Percentiles rank a stretch among this genome's conserved stretches.
These are phyloP conservation scores for Curvularia verruculosa DNA, from an alignment of 2,329 filamentous ascomycete species.

Conservation along the genomic window DNA sequence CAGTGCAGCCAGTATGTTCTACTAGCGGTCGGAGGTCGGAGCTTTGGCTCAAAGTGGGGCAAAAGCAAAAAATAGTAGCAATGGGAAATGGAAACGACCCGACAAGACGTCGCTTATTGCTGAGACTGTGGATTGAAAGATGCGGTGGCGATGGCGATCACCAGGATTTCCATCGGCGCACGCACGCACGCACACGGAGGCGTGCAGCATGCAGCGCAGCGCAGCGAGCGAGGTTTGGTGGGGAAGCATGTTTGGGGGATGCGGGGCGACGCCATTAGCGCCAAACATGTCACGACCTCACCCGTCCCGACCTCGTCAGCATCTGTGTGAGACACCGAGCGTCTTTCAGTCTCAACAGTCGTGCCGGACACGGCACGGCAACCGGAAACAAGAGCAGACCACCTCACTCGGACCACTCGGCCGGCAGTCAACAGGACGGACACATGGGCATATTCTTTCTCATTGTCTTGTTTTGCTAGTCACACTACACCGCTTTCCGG, in stretches of 20 bases:
- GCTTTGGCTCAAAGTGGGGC: slow-evolving; percentile 2
- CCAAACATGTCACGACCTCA: slow-evolving; percentile 9
- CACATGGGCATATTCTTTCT: slow-evolving; percentile 25
- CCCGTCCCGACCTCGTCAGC: slow-evolving; percentile 10
- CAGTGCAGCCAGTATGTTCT: too few species aligned
- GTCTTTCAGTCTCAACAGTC: slow-evolving; percentile 10
- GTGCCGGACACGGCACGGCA: not conserved
- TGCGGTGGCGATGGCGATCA: slow-evolving; percentile 1
- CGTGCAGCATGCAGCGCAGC: slow-evolving; percentile 14
- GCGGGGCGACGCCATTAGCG: slow-evolving; percentile 21
- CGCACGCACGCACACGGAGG: slow-evolving; percentile 8
- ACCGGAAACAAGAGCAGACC: not conserved
- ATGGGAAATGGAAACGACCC: not conserved
- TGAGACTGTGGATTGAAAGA: not conserved
- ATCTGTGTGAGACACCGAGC: slow-evolving; percentile 1
- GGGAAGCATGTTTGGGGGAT: slow-evolving; percentile 11
- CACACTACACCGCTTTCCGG: slow-evolving; percentile 18
- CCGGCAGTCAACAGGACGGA: not conserved
- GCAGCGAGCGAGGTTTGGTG: slow-evolving; percentile 12
- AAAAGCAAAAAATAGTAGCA: slow-evolving; percentile 4
- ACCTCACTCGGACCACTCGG: not conserved
- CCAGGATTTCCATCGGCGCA: slow-evolving; percentile 7
- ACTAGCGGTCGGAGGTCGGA: slow-evolving; percentile 4
- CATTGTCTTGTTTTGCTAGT: slow-evolving; percentile 23
- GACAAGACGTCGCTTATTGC: not conserved